Percentiles rank a stretch among this genome's conserved stretches.
Conservation (phyloP, 345 rosid genomes). For the Eucalyptus erythrocorys region DNA sequence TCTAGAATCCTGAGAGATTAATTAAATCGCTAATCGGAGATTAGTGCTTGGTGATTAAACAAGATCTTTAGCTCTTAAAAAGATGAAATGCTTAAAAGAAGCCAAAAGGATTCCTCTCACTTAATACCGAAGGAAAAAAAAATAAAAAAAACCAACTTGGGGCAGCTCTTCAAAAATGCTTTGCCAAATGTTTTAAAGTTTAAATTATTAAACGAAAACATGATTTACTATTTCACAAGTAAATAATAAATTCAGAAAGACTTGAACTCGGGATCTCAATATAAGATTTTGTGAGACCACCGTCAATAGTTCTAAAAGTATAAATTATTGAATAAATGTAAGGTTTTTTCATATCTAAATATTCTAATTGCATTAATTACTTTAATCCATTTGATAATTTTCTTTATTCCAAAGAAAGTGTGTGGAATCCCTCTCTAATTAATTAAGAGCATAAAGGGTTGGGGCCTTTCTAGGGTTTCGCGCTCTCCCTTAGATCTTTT, state of each 20-base stretch:
- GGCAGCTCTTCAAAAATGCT: neutral
- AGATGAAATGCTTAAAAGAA: neutral
- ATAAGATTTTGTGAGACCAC: neutral
- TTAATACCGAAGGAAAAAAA: neutral
- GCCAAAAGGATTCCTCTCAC: neutral
- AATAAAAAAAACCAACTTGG: neutral
- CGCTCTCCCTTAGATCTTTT: neutral
- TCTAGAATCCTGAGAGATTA: neutral
- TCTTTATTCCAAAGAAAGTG: neutral
- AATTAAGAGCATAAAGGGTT: neutral
- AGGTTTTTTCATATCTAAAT: neutral
- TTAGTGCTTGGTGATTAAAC: neutral
- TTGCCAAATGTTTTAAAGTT: neutral
- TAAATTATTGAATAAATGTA: neutral
- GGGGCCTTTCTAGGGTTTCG: neutral
- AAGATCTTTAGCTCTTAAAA: neutral
- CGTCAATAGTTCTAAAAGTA: rapidly evolving
- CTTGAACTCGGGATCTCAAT: neutral
- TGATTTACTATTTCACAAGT: neutral
- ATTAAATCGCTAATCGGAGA: neutral
- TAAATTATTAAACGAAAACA: rapidly evolving
- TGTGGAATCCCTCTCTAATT: neutral
- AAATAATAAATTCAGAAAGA: neutral
- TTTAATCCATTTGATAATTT: neutral
- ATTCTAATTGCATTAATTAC: neutral